Evolutionary conservation across 2,329 filamentous ascomycete species (phyloP).

Genomic region (Sclerotinia spermophila): DNA sequence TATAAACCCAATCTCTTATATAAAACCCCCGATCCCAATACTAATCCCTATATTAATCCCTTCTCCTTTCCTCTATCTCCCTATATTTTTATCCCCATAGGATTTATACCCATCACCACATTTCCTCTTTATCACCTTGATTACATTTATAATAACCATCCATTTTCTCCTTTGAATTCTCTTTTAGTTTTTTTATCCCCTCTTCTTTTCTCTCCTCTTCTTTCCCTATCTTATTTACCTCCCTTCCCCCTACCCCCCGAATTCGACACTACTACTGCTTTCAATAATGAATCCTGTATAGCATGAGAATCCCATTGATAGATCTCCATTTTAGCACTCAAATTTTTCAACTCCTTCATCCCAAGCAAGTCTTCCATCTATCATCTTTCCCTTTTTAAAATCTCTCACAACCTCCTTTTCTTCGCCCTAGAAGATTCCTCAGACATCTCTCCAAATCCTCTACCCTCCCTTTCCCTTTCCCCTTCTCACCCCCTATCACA

Average conservation of each 20-base stretch:
- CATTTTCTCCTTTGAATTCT: not conserved
- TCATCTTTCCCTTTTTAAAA: not conserved
- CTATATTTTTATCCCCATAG: no score
- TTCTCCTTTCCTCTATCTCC: no score
- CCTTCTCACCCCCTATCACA: not conserved
- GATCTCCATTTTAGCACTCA: no score
- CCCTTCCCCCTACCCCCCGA: accelerated
- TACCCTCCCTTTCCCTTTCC: accelerated
- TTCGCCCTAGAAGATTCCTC: accelerated
- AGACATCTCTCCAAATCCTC: accelerated
- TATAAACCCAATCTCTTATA: no score
- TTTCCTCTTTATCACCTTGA: no score
- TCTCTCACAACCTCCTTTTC: not conserved
- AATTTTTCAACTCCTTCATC: no score
- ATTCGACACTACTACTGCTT: not conserved
- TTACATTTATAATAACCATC: not conserved
- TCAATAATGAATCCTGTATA: no score
- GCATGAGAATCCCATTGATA: no score
- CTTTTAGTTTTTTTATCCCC: not conserved
- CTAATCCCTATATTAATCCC: no score
- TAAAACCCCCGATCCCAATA: no score
- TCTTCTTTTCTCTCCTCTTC: not conserved
- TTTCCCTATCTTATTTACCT: no score
- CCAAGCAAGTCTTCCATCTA: not conserved
- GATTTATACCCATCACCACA: no score